Evolutionary conservation across 305 asterid genomes (phyloP).

Genomic region (Rubia tinctorum): DNA sequence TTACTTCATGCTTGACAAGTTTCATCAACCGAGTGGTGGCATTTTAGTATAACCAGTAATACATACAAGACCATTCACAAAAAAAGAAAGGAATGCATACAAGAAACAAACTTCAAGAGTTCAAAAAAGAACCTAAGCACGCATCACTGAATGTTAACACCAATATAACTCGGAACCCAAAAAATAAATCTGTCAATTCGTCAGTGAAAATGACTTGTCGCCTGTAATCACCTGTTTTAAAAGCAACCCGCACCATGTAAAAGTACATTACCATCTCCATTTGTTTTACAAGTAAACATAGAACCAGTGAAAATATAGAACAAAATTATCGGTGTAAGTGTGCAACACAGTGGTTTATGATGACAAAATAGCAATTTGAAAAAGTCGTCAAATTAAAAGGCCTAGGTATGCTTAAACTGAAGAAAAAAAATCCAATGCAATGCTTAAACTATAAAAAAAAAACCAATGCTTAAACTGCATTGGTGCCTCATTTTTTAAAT

Average conservation of each 20-base stretch:
- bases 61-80: too few species aligned
- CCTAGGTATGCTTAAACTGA: background rate
- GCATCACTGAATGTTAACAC: too few species aligned
- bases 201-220: slow-evolving; percentile 88
- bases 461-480: background rate
- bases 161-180: slow-evolving; percentile 82
- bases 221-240: slow-evolving; percentile 82
- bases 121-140: too few species aligned
- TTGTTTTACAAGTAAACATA: background rate
- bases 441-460: background rate
- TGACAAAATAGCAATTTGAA: background rate
- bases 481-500: background rate
- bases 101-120: too few species aligned
- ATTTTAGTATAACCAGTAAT: too few species aligned
- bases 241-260: slow-evolving; percentile 64
- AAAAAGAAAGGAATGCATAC: too few species aligned
- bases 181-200: slow-evolving; percentile 85
- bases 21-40: too few species aligned
- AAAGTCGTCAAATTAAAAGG: background rate
- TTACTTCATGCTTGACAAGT: too few species aligned
- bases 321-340: background rate
- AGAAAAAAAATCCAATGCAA: background rate
- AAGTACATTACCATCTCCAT: background rate
- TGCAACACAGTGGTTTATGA: background rate
- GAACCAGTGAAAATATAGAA: background rate